Evolutionary conservation across 176 grass and related monocot genomes (phyloP), one percentile per base, ranked within the genome.

Genomic region (Leersia perrieri): DNA sequence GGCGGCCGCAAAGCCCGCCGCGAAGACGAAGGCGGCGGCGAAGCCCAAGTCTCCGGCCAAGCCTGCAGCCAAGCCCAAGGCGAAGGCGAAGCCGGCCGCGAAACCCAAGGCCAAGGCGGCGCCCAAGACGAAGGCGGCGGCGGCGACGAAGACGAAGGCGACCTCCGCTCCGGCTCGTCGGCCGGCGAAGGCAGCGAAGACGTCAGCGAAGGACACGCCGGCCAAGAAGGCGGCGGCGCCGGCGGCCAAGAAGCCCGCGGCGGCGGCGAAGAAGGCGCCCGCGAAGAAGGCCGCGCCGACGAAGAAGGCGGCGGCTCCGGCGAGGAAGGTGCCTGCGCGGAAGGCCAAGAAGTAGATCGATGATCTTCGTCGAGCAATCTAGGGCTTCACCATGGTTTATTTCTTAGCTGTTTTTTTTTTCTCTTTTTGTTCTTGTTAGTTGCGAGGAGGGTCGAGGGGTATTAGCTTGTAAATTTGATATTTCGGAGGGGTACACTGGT

Each of bases 281-380:
- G 63, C 57, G 0, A 80, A 76, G 83, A 89, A 87, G 87, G 36
- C 80, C 0, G 45, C 73, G 4, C 80, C 86, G 5, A 70, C 72
- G 15, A 87, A 68, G 76, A 91, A 86, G 66, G 40, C 86, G 0
- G 72, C 65, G 3, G 9, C 72, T 3, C 72, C 92, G 16, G 26
- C 83, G 57, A 70, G 84, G 89, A 95, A 87, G 87, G 84, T 79
- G 14, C 82, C 72, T 0, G 49, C 79, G 32, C 79, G 83, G 80
- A 90, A 90, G 80, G 90, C 82, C 30, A 97, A 93, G 86, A 97
- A 97, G 83, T 93, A 97, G 93, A 62, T n/a, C n/a, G n/a, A n/a
- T n/a, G 18, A 0, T 33, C 41, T 0, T 0, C 5, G 0, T 2
- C 2, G 36, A 15, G 27, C 29, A n/a, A 39, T 20, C 62, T 84